Conservation (phyloP, 192 early-diverging fungal genomes). For the Coemansia sp. region DNA sequence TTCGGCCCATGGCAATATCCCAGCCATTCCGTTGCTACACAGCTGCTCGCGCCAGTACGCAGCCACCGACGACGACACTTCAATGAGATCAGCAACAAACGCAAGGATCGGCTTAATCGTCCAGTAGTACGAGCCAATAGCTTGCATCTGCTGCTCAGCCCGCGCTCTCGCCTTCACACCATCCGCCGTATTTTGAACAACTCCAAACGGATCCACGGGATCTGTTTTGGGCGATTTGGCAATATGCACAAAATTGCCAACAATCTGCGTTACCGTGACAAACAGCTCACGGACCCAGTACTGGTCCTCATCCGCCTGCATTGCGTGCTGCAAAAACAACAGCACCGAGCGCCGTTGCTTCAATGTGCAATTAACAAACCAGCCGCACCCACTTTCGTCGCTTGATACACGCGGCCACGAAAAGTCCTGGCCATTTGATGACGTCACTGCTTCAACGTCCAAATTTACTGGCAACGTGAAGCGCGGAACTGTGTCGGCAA, state of each 20-base stretch:
- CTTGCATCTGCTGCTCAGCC: background rate
- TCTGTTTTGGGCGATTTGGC: background rate
- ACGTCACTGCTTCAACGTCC: background rate
- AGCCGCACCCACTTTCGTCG: conserved; percentile 40
- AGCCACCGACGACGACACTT: background rate
- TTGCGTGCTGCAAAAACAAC: conserved; percentile 13
- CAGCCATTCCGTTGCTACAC: background rate
- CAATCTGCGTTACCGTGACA: background rate
- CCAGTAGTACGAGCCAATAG: conserved; percentile 24
- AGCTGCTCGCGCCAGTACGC: background rate
- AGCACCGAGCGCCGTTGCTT: conserved; percentile 6
- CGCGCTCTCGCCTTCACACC: background rate
- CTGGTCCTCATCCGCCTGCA: conserved; percentile 6
- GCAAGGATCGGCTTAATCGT: conserved; percentile 8
- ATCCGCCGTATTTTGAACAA: background rate
- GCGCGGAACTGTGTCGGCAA: conserved; percentile 23
- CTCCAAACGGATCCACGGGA: conserved; percentile 4
- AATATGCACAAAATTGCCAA: background rate
- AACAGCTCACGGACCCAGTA: conserved; percentile 5
- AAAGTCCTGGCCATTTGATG: background rate
- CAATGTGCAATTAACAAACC: conserved; percentile 25
- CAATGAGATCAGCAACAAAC: background rate
- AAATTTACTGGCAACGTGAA: conserved; percentile 1
- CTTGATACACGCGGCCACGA: conserved; percentile 36
- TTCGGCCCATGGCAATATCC: background rate